Conservation (phyloP, 208 protist species). For the Naegleria lovaniensis region DNA sequence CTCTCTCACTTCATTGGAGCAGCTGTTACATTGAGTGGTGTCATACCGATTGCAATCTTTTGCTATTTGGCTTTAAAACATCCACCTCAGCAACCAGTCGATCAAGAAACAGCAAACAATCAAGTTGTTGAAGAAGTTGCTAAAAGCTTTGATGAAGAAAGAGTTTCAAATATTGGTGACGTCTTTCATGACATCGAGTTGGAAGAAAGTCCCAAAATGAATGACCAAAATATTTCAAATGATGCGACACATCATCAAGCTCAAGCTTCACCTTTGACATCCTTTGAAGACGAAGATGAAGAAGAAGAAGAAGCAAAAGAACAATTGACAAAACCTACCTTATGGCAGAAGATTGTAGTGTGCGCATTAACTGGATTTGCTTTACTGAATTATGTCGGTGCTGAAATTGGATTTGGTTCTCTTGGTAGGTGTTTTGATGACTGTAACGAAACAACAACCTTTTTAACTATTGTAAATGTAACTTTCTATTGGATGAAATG, state of each 20-base stretch:
- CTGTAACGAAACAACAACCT: no score
- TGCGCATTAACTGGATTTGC: neutral
- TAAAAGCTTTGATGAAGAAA: neutral
- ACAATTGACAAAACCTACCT: neutral
- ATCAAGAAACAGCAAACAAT: neutral
- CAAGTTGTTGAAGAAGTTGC: neutral
- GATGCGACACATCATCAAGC: neutral
- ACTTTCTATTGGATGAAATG: no score
- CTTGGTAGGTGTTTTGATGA: neutral
- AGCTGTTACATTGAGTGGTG: neutral
- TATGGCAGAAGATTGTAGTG: neutral
- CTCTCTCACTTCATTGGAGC: neutral
- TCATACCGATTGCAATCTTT: neutral
- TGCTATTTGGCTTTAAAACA: neutral
- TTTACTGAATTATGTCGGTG: neutral
- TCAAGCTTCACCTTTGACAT: neutral
- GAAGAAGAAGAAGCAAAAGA: neutral
- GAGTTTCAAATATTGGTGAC: neutral
- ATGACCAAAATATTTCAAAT: neutral
- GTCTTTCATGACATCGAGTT: neutral
- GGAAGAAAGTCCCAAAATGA: neutral
- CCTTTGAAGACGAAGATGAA: neutral
- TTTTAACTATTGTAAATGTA: no score
- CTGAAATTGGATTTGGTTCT: conserved; percentile 21
- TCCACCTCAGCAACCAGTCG: neutral